A percentile compares a stretch with the other conserved stretches of the same genome.
Evolutionary conservation across 805 yeast species (phyloP).

Genomic region (Starmerella riodocensis): DNA sequence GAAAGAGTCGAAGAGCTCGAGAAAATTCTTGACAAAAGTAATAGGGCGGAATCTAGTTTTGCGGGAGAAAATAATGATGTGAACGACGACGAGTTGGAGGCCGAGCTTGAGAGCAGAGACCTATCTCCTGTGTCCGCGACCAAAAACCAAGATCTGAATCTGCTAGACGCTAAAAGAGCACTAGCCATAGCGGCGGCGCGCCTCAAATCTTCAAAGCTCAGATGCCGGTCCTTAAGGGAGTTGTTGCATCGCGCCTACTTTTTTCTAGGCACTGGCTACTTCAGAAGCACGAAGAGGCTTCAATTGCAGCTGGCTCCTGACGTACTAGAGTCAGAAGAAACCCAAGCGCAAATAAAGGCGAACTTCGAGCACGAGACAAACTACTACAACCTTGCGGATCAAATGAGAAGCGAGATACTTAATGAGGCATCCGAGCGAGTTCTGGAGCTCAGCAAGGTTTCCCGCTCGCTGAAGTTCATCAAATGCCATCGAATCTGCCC

Average conservation of each 20-base stretch:
- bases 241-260: constrained; percentile 61
- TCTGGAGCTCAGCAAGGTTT: constrained; percentile 4
- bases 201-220: constrained; percentile 10
- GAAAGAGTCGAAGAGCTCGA: constrained; percentile 2
- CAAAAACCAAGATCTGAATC: background rate
- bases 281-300: constrained; percentile 25
- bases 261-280: constrained; percentile 34
- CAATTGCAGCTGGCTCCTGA: constrained; percentile 10
- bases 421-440: constrained; percentile 29
- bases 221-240: constrained; percentile 15
- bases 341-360: constrained; percentile 14
- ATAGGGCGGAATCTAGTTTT: too few species aligned
- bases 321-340: constrained; percentile 8
- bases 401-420: constrained; percentile 40
- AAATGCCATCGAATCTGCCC: constrained; percentile 1
- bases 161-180: constrained; percentile 7
- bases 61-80: too few species aligned
- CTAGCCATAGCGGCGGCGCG: constrained; percentile 9
- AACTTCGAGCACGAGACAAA: constrained; percentile 37
- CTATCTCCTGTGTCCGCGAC: too few species aligned
- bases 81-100: too few species aligned
- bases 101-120: too few species aligned
- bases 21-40: background rate
- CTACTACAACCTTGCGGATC: constrained; percentile 50
- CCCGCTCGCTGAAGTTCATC: constrained; percentile 7